These are phyloP conservation scores for Syncephalastrum sp. DNA, from an alignment of 371 early-diverging fungal genomes.

Conservation along the genomic window DNA sequence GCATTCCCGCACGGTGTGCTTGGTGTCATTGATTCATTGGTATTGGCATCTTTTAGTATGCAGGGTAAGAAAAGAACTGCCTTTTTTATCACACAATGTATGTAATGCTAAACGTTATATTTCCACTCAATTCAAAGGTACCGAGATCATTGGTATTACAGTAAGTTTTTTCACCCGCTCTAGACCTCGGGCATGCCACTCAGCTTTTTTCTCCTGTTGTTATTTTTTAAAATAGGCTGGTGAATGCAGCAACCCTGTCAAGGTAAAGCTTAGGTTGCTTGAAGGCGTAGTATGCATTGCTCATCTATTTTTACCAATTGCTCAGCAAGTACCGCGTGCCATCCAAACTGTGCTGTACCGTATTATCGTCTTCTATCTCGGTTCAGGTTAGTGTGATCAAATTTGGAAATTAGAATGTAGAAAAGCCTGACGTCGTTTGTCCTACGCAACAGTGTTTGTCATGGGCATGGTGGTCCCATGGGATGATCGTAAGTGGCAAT, in stretches of 20 bases:
- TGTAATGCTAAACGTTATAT: background rate
- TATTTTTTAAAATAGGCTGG: slow-evolving; percentile 27
- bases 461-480: slow-evolving; percentile 63
- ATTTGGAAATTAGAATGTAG: slow-evolving; percentile 8
- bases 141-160: slow-evolving; percentile 69
- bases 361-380: slow-evolving; percentile 59
- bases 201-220: background rate
- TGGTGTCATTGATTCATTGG: slow-evolving; percentile 66
- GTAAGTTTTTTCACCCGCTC: background rate
- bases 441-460: slow-evolving; percentile 45
- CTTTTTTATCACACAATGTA: too few relatives aligned
- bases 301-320: slow-evolving; percentile 1
- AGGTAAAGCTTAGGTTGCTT: slow-evolving; percentile 24
- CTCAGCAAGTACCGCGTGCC: slow-evolving; percentile 30
- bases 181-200: background rate
- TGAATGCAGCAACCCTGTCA: slow-evolving; percentile 52
- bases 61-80: slow-evolving; percentile 4
- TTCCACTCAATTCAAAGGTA: slow-evolving; percentile 54
- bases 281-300: too few relatives aligned
- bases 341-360: slow-evolving; percentile 66
- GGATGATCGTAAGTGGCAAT: slow-evolving; percentile 28
- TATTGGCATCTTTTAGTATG: slow-evolving; percentile 71
- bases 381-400: slow-evolving; percentile 28
- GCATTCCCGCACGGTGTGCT: slow-evolving; percentile 74
- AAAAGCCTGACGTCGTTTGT: background rate